phyloP scores from a whole-genome alignment of 2,329 filamentous ascomycete species.

The Lasiodiplodia theobromae region DNA sequence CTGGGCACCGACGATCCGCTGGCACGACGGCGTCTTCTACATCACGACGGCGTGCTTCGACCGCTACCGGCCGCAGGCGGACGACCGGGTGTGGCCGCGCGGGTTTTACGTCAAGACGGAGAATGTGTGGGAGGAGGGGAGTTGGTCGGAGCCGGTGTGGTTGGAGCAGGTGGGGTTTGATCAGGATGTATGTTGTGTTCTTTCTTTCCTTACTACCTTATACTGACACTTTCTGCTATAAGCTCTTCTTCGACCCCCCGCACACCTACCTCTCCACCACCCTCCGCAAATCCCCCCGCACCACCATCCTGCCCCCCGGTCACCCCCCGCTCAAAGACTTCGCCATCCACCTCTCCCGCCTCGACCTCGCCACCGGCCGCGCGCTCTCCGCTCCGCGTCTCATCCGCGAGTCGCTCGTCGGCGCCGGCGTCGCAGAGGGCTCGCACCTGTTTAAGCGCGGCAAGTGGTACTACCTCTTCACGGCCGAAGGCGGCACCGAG shows the following conservation, averaged over 20 bases:
- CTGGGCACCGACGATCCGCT: slow-evolving; percentile 58
- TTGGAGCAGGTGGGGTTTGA: slow-evolving; percentile 64
- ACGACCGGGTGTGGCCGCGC: slow-evolving; percentile 59
- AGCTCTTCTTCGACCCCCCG: slow-evolving; percentile 60
- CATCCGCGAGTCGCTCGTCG: slow-evolving; percentile 39
- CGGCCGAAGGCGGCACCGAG: slow-evolving; percentile 59
- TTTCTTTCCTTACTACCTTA: no score
- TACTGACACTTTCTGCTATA: no score
- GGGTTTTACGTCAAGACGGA: slow-evolving; percentile 63
- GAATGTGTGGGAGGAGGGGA: slow-evolving; percentile 59
- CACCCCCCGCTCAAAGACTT: slow-evolving; percentile 50
- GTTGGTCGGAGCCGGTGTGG: slow-evolving; percentile 62
- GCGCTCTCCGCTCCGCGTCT: not conserved
- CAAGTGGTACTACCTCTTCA: slow-evolving; percentile 46
- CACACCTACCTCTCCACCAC: slow-evolving; percentile 57
- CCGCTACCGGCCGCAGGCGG: slow-evolving; percentile 50
- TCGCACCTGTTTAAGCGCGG: slow-evolving; percentile 48
- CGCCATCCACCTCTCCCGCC: slow-evolving; percentile 56
- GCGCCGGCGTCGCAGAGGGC: slow-evolving; percentile 54
- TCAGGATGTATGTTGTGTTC: slow-evolving; percentile 57
- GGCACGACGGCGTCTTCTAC: slow-evolving; percentile 55
- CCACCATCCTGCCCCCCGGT: slow-evolving; percentile 34
- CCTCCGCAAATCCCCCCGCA: slow-evolving; percentile 37
- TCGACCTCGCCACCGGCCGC: slow-evolving; percentile 52
- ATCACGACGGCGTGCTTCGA: slow-evolving; percentile 56